These are phyloP conservation scores for Aspergillus brasiliensis DNA, from an alignment of 2,329 filamentous ascomycete genomes.

Conservation along the genomic window DNA sequence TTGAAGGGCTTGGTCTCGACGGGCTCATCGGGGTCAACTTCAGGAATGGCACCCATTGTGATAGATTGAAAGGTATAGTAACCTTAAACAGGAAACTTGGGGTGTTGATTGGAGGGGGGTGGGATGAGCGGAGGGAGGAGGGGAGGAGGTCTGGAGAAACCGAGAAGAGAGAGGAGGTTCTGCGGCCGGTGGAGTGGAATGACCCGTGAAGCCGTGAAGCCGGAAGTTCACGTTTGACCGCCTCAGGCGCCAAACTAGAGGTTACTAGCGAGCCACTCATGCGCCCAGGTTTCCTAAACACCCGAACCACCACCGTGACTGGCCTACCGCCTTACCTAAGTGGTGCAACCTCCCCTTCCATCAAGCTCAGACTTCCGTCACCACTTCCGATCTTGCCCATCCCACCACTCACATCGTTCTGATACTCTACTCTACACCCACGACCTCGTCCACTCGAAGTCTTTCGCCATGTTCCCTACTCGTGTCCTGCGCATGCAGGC, in stretches of 20 bases:
- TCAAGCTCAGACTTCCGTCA: slow-evolving; percentile 24
- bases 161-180: slow-evolving; percentile 33
- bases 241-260: slow-evolving; percentile 27
- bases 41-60: slow-evolving; percentile 79
- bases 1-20: slow-evolving; percentile 99
- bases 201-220: slow-evolving; percentile 39
- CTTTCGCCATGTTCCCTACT: slow-evolving; percentile 65
- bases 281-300: slow-evolving; percentile 39
- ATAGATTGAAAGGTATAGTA: slow-evolving; percentile 33
- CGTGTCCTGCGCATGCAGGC: slow-evolving; percentile 65
- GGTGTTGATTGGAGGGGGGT: slow-evolving; percentile 19
- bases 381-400: slow-evolving; percentile 21
- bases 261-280: slow-evolving; percentile 38
- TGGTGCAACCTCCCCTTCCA: slow-evolving; percentile 23
- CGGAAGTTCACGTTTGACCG: slow-evolving; percentile 35
- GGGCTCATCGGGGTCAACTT: slow-evolving; percentile 67
- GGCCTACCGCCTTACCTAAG: slow-evolving; percentile 13
- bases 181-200: slow-evolving; percentile 31
- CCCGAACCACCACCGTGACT: slow-evolving; percentile 26
- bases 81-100: slow-evolving; percentile 16
- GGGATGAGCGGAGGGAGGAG: slow-evolving; percentile 13
- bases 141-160: slow-evolving; percentile 24
- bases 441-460: slow-evolving; percentile 20
- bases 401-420: slow-evolving; percentile 8
- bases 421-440: slow-evolving; percentile 16